Base-by-base conservation (phyloP, 768 basidiomycete species). In the Amanita muscaria region DNA sequence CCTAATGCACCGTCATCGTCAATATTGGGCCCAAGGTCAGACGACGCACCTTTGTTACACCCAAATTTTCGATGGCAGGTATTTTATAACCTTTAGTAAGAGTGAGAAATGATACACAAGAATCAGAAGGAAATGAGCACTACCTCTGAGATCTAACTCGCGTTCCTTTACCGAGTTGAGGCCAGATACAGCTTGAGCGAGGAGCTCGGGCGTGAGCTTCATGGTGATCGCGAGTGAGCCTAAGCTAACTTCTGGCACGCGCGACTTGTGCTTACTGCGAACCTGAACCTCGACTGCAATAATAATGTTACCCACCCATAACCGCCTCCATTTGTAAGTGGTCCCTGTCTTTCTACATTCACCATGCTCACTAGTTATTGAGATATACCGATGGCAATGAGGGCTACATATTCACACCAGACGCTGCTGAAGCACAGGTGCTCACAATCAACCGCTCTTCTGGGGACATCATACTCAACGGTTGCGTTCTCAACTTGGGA, bases 141-240 rank as follows among this genome's bases (percentile, higher is more conserved):
- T 47, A 87, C 90, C 91, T 75, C 91, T 73, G 41, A 94, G 79
- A 62, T 94, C 91, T 35, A 94, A 77, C 66, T 93, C 85, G 42
- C 91, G 80, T 62, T 94, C 89, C 64, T 86, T 91, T 31, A 88
- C 60, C 29, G 89, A 79, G 56, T 89, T 91, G 49, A 90, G 70
- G 48, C 77, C 73, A 27, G 89, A 88, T 40, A 76, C 64, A 35
- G 80, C 84, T 62, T 86, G 79, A n/a, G 79, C 82, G 54, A 93
- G 74, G 53, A 93, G 79, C 76, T 93, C 90, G 51, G 90, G 88
- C 39, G 91, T 91, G 71, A 93, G 85, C 76, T 92, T 93, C 79
- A 90, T 85, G 56, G 56, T 44, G 53, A 55, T 50, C 44, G 45
- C 47, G 59, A 53, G 56, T 50, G 56, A 59, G 55, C 55, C 49